A percentile compares a stretch with the other conserved stretches of the same genome.
These are phyloP conservation scores for Acer campestre DNA, from an alignment of 345 rosid genomes.

Conservation along the genomic window DNA sequence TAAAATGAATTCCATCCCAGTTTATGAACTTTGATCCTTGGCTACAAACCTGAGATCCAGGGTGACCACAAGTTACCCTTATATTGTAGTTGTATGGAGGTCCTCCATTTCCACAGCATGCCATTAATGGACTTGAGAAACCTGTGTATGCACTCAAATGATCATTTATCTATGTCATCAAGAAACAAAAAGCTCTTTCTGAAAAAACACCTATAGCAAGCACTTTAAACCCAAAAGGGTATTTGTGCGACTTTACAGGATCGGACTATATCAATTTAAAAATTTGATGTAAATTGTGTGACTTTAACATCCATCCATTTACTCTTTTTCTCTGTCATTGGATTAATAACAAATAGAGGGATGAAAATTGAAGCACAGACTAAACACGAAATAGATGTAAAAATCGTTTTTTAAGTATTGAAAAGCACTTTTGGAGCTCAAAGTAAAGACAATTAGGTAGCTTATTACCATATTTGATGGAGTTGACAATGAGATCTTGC, in stretches of 20 bases:
- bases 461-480: slow-evolving; percentile 52
- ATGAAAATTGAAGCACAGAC: no score
- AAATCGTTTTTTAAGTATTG: not conserved
- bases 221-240: no score
- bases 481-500: slow-evolving; percentile 66
- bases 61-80: slow-evolving; percentile 62
- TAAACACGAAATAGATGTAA: not conserved
- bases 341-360: no score
- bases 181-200: not conserved
- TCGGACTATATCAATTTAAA: no score
- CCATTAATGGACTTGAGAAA: slow-evolving; percentile 68
- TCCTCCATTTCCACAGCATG: slow-evolving; percentile 90
- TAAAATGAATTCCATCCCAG: slow-evolving; percentile 87
- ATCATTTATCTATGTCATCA: not conserved
- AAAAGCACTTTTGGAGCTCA: not conserved
- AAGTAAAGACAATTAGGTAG: not conserved
- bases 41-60: slow-evolving; percentile 44
- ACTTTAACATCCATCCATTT: no score
- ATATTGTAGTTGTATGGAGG: slow-evolving; percentile 78
- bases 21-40: slow-evolving; percentile 53
- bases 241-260: no score
- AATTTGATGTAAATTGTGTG: no score
- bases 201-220: not conserved
- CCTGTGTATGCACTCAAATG: slow-evolving; percentile 35
- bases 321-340: no score